Evolutionary conservation across 2,329 filamentous ascomycete species (phyloP), one percentile per base, ranked within the genome.

Genomic region (Botrytis elliptica): DNA sequence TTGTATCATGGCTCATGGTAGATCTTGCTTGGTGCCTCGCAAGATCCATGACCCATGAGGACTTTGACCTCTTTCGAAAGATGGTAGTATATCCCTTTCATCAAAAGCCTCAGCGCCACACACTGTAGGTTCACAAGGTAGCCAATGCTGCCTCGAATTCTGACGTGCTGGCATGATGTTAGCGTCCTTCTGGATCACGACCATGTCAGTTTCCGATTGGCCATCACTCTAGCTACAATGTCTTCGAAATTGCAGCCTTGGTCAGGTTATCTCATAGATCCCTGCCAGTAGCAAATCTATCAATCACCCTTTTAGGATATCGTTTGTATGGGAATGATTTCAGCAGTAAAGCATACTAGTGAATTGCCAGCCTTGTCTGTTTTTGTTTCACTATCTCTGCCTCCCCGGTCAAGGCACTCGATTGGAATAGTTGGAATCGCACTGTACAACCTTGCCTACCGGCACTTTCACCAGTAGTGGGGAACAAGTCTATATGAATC

Each of bases 11-110:
- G 64, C 71, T 67, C 70, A 77, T 76, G 74, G 75, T 67, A 77
- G 78, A 78, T 78, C 77, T 64, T 76, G 74, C 77, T 77, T 77
- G 78, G 76, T 77, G 75, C 75, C 74, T 78, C 77, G 75, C 75
- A 79, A 78, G 77, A 80, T 78, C 78, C 79, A 71, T 78, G 79
- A 78, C 65, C 77, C 77, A 49, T 64, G 46, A 36, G 59, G 74
- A 76, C 78, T 78, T 79, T 77, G 78, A 77, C 78, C 78, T 77
- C 76, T 78, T 78, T 78, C 72, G 49, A 73, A 55, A 70, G 57
- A 49, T 71, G 49, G 44, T 67, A 46, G 75, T 59, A 74, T 69
- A 76, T 75, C 74, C 69, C 66, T 70, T 73, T 74, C 67, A 68
- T 73, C 55, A 71, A 67, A 46, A 74, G 73, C 74, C 77, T 74